phyloP scores from a whole-genome alignment of 192 early-diverging fungal genomes.

The Rhizophagus sp. region DNA sequence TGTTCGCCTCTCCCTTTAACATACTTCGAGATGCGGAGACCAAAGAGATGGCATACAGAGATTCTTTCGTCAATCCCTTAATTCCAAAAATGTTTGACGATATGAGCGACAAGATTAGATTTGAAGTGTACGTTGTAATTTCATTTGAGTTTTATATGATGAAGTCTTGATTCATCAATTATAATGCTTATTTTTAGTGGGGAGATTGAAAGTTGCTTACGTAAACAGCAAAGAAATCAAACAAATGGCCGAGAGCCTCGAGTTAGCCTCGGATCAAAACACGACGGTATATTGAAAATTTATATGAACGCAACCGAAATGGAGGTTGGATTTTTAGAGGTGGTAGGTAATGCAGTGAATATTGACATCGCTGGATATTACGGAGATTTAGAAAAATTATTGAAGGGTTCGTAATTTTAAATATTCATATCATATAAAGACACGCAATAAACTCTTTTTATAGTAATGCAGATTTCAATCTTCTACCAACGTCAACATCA shows the following conservation, averaged over 20 bases:
- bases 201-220: conserved; percentile 15
- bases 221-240: conserved; percentile 6
- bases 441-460: conserved; percentile 26
- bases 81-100: conserved; percentile 22
- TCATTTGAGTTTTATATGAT: conserved; percentile 6
- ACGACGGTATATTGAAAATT: conserved; percentile 25
- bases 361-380: conserved; percentile 5
- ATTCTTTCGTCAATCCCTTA: conserved; percentile 26
- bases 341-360: conserved; percentile 26
- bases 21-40: conserved; percentile 25
- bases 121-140: conserved; percentile 24
- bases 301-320: conserved; percentile 22
- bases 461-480: conserved; percentile 25
- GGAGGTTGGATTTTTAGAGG: conserved; percentile 24
- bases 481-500: conserved; percentile 11
- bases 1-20: conserved; percentile 16
- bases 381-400: conserved; percentile 19
- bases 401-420: conserved; percentile 22
- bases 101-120: conserved; percentile 21
- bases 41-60: conserved; percentile 2
- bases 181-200: conserved; percentile 22
- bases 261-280: conserved; percentile 19
- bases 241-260: conserved; percentile 26
- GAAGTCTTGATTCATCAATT: conserved; percentile 22
- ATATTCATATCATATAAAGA: too few relatives aligned